Base-by-base conservation (phyloP, 345 rosid genomes). In the Linum trigynum region DNA sequence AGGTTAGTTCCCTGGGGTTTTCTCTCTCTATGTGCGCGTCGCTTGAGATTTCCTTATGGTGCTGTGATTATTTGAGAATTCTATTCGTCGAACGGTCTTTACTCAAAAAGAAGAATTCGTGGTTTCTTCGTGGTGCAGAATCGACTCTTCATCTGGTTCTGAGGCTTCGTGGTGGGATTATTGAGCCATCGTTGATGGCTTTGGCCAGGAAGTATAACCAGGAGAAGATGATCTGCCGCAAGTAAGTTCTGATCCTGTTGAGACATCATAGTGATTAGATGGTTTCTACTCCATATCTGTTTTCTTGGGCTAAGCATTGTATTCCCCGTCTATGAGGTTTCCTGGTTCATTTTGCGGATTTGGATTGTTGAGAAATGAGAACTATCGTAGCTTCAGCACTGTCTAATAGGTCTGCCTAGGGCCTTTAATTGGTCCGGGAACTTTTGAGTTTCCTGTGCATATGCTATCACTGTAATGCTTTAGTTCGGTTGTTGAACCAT, bases 111-210 rank as follows among this genome's bases (percentile, higher is more conserved):
- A n/a, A n/a, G n/a, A n/a, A n/a, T n/a, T n/a, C 32, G 32, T 0
- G 32, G 32, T 23, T n/a, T n/a, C 0, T 23, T 23, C 1, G 32
- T 38, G 39, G 0, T 75, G 59, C 68, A 86, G 95, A 90, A 38
- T 85, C 95, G 0, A 87, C 97, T 0, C 95, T 90, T 64, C 97
- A 90, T 78, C 80, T 90, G 32, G 95, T 87, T 43, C 67, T 87
- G 78, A 85, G 97, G 80, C 81, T 90, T 35, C 83, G 97, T 15
- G 95, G 97, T 72, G 97, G 97, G 15, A 90, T 90, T 67, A 90
- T 87, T 16, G 95, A 90, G 83, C 95, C 97, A 35, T 87, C 95
- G n/a, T 77, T 90, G 85, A 90, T 90, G 92, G 87, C 87, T 16
- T 73, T 90, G 81, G 97, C 95, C 72, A 77, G 84, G 72, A 87